These are phyloP conservation scores for Calonectria pteridis DNA, from an alignment of 2,329 filamentous ascomycete genomes.

Conservation along the genomic window DNA sequence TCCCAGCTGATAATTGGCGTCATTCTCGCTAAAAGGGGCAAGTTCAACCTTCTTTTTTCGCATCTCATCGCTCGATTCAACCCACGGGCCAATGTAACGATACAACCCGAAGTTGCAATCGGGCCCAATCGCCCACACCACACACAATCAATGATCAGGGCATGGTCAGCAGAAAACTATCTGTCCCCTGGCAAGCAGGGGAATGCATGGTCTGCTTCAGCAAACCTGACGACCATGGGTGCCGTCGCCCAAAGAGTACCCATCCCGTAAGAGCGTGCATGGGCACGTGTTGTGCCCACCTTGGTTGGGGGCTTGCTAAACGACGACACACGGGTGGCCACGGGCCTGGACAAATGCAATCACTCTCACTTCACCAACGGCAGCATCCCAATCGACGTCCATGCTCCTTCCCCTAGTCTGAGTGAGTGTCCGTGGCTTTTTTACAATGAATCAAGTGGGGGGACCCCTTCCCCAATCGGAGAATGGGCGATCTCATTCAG, in stretches of 20 bases:
- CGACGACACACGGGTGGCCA: background rate
- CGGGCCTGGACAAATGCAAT: background rate
- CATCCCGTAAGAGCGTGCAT: constrained; percentile 2
- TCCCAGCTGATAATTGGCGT: constrained; percentile 8
- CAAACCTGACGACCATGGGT: background rate
- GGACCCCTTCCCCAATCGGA: constrained; percentile 7
- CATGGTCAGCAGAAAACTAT: constrained; percentile 3
- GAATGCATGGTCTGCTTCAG: background rate
- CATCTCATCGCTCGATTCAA: background rate
- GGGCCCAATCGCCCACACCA: background rate
- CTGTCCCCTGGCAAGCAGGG: constrained; percentile 4
- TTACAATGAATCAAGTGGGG: background rate
- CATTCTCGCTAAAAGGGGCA: constrained; percentile 18
- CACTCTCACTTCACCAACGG: background rate
- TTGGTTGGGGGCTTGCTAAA: background rate
- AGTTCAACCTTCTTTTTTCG: constrained; percentile 16
- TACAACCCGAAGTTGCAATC: background rate
- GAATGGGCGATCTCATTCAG: constrained; percentile 23
- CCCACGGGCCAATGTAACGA: constrained; percentile 5
- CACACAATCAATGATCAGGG: background rate
- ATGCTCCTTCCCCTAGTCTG: background rate
- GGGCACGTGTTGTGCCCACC: background rate
- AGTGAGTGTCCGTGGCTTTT: background rate
- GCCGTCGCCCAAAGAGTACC: background rate
- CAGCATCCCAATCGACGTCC: background rate